Evolutionary conservation across 257 asterid species (phyloP).

Genomic region (Solanum tacnaense): DNA sequence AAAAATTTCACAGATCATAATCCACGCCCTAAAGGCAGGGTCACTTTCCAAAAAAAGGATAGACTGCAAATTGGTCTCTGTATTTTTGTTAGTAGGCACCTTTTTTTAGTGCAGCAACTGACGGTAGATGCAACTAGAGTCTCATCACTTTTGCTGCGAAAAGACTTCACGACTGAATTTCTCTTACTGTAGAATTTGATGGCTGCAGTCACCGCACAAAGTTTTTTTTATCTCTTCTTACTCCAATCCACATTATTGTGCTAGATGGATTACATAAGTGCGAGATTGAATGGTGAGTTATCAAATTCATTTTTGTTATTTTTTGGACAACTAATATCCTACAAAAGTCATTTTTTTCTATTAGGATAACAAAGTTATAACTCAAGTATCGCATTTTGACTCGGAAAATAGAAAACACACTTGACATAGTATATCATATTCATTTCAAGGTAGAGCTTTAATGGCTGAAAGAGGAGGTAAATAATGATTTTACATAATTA

Average conservation of each 20-base stretch:
- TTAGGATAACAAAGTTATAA: not conserved
- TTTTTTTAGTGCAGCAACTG: not conserved
- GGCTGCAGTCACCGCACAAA: not conserved
- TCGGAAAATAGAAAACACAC: not conserved
- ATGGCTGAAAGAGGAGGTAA: not conserved
- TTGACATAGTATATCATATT: not conserved
- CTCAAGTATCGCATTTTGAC: not conserved
- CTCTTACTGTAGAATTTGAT: not conserved
- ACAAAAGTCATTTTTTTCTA: not conserved
- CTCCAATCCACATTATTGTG: not conserved
- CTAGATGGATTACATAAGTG: not conserved
- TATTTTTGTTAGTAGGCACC: not conserved
- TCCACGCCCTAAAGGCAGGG: not conserved
- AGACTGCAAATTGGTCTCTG: not conserved
- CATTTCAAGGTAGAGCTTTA: not conserved
- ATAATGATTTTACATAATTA: not conserved
- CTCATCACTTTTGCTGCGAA: not conserved
- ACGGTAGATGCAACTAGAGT: not conserved
- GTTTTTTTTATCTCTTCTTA: not conserved
- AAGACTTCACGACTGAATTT: not conserved
- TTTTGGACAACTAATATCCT: not conserved
- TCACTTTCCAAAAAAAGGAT: not conserved
- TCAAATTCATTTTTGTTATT: not conserved
- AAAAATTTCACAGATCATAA: not conserved
- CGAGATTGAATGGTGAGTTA: not conserved